A percentile compares a stretch with the other conserved stretches of the same genome.
These are phyloP conservation scores for Malassezia globosa DNA, from an alignment of 1,284 basidiomycete species.

Conservation along the genomic window DNA sequence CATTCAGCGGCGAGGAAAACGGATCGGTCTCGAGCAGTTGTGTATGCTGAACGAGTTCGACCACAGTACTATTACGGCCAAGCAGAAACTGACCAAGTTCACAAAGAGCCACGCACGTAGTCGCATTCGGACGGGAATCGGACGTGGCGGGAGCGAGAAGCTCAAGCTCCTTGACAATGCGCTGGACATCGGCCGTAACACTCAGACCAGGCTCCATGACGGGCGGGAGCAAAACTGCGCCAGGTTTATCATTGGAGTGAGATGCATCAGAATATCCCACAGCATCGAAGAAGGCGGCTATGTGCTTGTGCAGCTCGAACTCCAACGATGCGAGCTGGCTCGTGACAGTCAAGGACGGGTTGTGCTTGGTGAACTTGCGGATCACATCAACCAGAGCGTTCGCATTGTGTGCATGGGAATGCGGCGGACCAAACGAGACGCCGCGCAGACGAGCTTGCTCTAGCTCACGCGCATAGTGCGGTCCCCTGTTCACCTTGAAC, in stretches of 20 bases:
- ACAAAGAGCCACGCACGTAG: conserved; percentile 22
- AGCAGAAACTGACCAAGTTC: conserved; percentile 34
- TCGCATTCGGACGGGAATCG: conserved; percentile 15
- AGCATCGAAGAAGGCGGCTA: conserved; percentile 21
- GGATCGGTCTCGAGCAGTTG: conserved; percentile 17
- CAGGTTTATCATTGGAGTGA: conserved; percentile 24
- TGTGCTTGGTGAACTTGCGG: conserved; percentile 47
- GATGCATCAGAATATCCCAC: conserved; percentile 27
- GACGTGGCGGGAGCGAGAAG: not conserved
- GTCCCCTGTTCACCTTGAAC: conserved; percentile 24
- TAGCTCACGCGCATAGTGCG: conserved; percentile 37
- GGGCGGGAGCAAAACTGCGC: conserved; percentile 29
- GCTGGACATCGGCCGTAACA: conserved; percentile 20
- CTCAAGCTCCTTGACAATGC: conserved; percentile 21
- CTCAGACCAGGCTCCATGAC: conserved; percentile 19
- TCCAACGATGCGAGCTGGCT: conserved; percentile 23
- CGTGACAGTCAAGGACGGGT: conserved; percentile 24
- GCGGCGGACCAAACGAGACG: conserved; percentile 21
- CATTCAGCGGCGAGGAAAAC: conserved; percentile 11
- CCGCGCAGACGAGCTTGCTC: conserved; percentile 37
- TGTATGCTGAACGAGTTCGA: conserved; percentile 28
- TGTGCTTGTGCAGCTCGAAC: conserved; percentile 24
- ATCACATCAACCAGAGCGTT: conserved; percentile 42
- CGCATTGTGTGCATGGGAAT: not conserved
- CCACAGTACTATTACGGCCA: conserved; percentile 36